These are phyloP conservation scores for Iodosphaeria phyllophila DNA, from an alignment of 2,329 filamentous ascomycete species.

Conservation along the genomic window DNA sequence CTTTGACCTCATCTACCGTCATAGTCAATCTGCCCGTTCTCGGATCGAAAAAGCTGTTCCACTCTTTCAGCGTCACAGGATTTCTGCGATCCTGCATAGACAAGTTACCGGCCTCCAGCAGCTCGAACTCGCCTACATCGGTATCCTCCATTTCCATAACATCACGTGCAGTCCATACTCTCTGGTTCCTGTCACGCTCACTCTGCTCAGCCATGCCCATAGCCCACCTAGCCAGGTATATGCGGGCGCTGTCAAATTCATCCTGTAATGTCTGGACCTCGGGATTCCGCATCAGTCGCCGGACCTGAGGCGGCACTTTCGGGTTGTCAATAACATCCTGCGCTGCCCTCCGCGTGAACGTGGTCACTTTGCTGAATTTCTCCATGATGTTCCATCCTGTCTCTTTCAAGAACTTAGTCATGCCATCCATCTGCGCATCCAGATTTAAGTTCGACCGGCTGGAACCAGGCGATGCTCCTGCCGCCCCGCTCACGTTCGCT, in stretches of 20 bases:
- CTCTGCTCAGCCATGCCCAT: conserved; percentile 98
- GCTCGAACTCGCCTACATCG: conserved; percentile 87
- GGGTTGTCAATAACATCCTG: conserved; percentile 86
- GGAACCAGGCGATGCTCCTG: conserved; percentile 17
- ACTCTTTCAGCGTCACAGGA: conserved; percentile 65
- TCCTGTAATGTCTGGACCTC: conserved; percentile 92
- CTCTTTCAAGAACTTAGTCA: conserved; percentile 87
- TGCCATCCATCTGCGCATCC: conserved; percentile 74
- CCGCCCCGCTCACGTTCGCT: conserved; percentile 14
- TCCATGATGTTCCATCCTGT: conserved; percentile 93
- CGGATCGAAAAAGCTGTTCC: conserved; percentile 76
- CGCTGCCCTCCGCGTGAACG: conserved; percentile 79
- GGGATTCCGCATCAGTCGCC: conserved; percentile 68
- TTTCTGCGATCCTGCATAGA: conserved; percentile 61
- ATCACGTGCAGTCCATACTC: conserved; percentile 87
- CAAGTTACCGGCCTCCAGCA: conserved; percentile 61
- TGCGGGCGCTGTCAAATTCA: conserved; percentile 87
- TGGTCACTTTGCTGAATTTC: conserved; percentile 93
- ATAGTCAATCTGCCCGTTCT: conserved; percentile 55
- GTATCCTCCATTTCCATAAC: conserved; percentile 88
- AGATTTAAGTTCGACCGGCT: conserved; percentile 19
- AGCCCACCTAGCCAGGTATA: conserved; percentile 92
- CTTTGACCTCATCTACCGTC: conserved; percentile 84
- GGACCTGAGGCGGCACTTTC: conserved; percentile 73
- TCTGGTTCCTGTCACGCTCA: conserved; percentile 65